Evolutionary conservation across 179 eudicot genomes (phyloP).

Genomic region (Beta corolliflora): DNA sequence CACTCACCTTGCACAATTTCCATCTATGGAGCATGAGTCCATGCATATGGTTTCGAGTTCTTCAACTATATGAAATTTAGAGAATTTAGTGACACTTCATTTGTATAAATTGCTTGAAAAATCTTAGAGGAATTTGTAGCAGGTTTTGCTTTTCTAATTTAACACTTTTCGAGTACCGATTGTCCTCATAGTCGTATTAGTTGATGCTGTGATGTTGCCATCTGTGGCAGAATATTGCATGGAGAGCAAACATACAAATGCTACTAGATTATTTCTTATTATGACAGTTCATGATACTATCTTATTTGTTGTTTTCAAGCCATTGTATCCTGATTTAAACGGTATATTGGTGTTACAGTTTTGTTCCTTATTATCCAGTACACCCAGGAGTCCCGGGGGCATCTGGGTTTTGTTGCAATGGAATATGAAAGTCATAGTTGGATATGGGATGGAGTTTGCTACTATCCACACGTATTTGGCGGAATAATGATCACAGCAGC

Average conservation of each 20-base stretch:
- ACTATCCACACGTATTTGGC: slow-evolving; percentile 84
- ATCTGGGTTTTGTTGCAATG: slow-evolving; percentile 41
- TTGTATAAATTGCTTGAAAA: background rate
- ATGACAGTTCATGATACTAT: background rate
- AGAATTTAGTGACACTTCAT: background rate
- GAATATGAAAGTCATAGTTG: slow-evolving; percentile 63
- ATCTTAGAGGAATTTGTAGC: background rate
- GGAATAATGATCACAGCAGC: slow-evolving; percentile 88
- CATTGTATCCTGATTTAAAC: slow-evolving; percentile 13
- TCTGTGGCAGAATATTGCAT: slow-evolving; percentile 8
- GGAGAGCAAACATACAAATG: background rate
- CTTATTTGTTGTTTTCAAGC: background rate
- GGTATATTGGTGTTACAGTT: slow-evolving; percentile 27
- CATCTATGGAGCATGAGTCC: background rate
- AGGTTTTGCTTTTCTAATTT: background rate
- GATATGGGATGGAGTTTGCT: slow-evolving; percentile 76
- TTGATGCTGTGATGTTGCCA: slow-evolving; percentile 1
- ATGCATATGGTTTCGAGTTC: background rate
- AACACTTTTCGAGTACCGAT: background rate
- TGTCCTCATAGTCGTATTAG: background rate
- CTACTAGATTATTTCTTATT: background rate
- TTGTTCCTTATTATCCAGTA: slow-evolving; percentile 25
- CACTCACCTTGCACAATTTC: background rate
- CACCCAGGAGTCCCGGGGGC: slow-evolving; percentile 40
- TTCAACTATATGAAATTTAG: background rate